A percentile compares a stretch with the other conserved stretches of the same genome.
These are phyloP conservation scores for Paramecium primaurelia DNA, from an alignment of 73 alveolate genomes.

Conservation along the genomic window DNA sequence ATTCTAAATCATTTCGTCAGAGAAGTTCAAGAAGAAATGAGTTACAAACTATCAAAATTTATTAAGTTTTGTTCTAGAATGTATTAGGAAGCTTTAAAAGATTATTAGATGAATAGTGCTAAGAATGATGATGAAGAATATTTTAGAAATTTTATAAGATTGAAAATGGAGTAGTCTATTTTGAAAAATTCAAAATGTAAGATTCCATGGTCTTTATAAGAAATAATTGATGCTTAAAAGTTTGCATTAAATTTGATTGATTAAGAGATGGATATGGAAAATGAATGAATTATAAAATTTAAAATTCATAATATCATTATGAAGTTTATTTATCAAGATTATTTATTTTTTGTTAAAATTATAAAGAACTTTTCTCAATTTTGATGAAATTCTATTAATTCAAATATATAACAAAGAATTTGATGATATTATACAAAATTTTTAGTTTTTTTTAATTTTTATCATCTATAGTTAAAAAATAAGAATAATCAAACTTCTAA, in stretches of 20 bases:
- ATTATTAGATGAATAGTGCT: background rate
- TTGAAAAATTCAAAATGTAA: conserved; percentile 20
- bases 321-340: too few relatives aligned
- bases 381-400: background rate
- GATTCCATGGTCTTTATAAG: conserved; percentile 31
- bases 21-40: background rate
- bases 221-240: background rate
- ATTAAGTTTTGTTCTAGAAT: background rate
- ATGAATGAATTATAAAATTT: background rate
- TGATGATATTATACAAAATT: background rate
- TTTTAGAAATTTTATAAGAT: background rate
- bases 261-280: background rate
- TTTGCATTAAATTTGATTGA: background rate
- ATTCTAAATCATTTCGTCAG: background rate
- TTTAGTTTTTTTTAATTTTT: background rate
- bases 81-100: background rate
- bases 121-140: conserved; percentile 1
- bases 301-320: background rate
- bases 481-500: background rate
- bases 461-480: background rate
- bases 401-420: too few relatives aligned
- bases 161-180: background rate
- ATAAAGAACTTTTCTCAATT: too few relatives aligned
- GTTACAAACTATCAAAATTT: background rate
- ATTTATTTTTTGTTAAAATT: too few relatives aligned